A percentile compares a stretch with the other conserved stretches of the same genome.
These are phyloP conservation scores for Melastoma malabathricum DNA, from an alignment of 345 rosid genomes.

Conservation along the genomic window DNA sequence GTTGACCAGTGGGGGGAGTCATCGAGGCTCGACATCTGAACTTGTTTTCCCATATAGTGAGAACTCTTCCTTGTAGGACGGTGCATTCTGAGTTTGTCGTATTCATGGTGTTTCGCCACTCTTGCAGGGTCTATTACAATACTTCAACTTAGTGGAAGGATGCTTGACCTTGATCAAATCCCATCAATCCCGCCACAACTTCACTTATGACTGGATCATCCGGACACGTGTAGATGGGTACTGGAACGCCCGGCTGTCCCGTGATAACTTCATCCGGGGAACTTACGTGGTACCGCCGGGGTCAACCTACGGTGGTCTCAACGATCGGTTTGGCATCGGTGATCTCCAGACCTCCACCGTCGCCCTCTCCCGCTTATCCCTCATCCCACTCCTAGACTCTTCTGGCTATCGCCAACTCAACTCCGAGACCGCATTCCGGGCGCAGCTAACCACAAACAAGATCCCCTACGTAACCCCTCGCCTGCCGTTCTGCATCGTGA, in stretches of 20 bases:
- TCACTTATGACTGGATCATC: slow-evolving; percentile 80
- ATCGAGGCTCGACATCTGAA: too few relatives aligned
- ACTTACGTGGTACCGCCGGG: slow-evolving; percentile 70
- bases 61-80: too few relatives aligned
- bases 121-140: slow-evolving; percentile 71
- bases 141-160: slow-evolving; percentile 77
- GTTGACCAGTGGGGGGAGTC: too few relatives aligned
- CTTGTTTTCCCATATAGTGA: too few relatives aligned
- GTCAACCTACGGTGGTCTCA: slow-evolving; percentile 79
- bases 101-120: neutral
- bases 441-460: slow-evolving; percentile 49
- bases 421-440: slow-evolving; percentile 75
- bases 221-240: slow-evolving; percentile 89
- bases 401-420: slow-evolving; percentile 46
- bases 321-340: slow-evolving; percentile 87
- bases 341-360: slow-evolving; percentile 40
- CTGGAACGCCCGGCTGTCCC: slow-evolving; percentile 61
- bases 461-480: slow-evolving; percentile 28
- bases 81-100: too few relatives aligned
- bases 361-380: slow-evolving; percentile 83
- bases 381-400: slow-evolving; percentile 51
- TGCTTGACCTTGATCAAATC: slow-evolving; percentile 57
- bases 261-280: slow-evolving; percentile 45
- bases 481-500: slow-evolving; percentile 66
- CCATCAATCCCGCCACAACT: slow-evolving; percentile 33